These are phyloP conservation scores for Themeda triandra DNA, from an alignment of 176 grass and related monocot species.

Conservation along the genomic window DNA sequence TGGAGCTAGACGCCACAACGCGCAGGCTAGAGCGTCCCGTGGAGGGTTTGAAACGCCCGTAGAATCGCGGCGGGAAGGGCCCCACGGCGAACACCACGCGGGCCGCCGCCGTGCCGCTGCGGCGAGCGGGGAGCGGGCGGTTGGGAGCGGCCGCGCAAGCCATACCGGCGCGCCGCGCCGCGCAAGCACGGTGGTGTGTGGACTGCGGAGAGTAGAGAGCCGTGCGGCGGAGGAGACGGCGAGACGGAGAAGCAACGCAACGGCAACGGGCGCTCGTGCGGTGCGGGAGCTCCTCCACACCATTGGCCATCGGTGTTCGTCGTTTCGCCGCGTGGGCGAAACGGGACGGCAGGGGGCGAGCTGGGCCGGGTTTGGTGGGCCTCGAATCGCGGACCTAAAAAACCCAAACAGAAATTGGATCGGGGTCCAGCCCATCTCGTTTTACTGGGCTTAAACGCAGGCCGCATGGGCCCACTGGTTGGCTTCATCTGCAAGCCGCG, in stretches of 20 bases:
- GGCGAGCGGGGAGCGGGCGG: conserved; percentile 1
- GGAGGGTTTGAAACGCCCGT: neutral
- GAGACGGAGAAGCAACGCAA: neutral
- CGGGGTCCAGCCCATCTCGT: neutral
- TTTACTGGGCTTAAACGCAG: neutral
- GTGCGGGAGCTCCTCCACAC: neutral
- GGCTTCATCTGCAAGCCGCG: neutral
- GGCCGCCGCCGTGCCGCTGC: neutral
- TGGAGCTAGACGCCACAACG: conserved; percentile 49
- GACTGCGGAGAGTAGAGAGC: neutral
- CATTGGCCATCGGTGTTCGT: neutral
- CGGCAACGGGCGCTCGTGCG: too few species aligned
- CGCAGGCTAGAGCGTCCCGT: conserved; percentile 13
- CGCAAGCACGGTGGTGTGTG: neutral
- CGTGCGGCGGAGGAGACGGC: neutral
- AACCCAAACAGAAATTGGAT: neutral
- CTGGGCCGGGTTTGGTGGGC: neutral
- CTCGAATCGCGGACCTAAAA: neutral
- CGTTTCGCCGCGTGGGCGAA: conserved; percentile 46
- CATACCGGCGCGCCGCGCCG: conserved; percentile 14
- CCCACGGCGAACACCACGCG: neutral
- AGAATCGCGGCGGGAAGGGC: neutral
- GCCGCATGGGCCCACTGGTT: neutral
- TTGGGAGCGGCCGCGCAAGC: conserved; percentile 20
- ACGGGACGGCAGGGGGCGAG: neutral